Evolutionary conservation across 2,329 filamentous ascomycete genomes (phyloP).

Genomic region (Scedosporium apiospermum): DNA sequence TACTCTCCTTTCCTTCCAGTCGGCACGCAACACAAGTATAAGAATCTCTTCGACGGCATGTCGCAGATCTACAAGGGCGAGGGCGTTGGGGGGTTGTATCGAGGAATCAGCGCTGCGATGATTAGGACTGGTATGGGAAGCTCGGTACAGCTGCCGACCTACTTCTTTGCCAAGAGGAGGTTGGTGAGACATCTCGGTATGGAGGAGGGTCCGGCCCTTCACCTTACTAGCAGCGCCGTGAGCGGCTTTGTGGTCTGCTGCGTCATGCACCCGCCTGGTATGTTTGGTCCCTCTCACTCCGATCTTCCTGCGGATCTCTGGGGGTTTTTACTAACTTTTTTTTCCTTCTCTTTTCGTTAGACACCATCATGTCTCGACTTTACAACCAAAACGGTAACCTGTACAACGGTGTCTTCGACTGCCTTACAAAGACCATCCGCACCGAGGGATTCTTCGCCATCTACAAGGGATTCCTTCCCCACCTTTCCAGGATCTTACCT

Average conservation of each 20-base stretch:
- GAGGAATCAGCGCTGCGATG: slow-evolving; percentile 88
- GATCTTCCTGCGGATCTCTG: not conserved
- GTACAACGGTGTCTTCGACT: slow-evolving; percentile 91
- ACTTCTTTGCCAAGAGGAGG: slow-evolving; percentile 91
- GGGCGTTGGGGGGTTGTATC: slow-evolving; percentile 73
- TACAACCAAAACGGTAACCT: slow-evolving; percentile 98
- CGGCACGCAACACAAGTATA: slow-evolving; percentile 92
- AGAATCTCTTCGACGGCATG: slow-evolving; percentile 75
- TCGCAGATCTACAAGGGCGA: slow-evolving; percentile 68
- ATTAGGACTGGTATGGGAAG: slow-evolving; percentile 92
- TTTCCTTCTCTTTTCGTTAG: slow-evolving; percentile 21
- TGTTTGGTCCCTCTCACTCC: slow-evolving; percentile 17
- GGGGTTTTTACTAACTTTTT: not conserved
- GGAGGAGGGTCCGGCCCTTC: slow-evolving; percentile 81
- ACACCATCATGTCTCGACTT: slow-evolving; percentile 97
- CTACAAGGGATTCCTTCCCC: slow-evolving; percentile 96
- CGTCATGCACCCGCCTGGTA: slow-evolving; percentile 94
- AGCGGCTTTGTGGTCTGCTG: slow-evolving; percentile 96
- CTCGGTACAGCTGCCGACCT: slow-evolving; percentile 92
- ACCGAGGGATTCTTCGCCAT: slow-evolving; percentile 88
- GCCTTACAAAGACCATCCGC: slow-evolving; percentile 78
- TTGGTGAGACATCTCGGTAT: slow-evolving; percentile 75
- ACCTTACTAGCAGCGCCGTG: slow-evolving; percentile 77
- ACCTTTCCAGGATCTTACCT: slow-evolving; percentile 85
- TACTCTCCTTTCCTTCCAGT: slow-evolving; percentile 88